A percentile compares a stretch with the other conserved stretches of the same genome.
Evolutionary conservation across 2,329 filamentous ascomycete genomes (phyloP).

Genomic region (Escovopsis sp.): DNA sequence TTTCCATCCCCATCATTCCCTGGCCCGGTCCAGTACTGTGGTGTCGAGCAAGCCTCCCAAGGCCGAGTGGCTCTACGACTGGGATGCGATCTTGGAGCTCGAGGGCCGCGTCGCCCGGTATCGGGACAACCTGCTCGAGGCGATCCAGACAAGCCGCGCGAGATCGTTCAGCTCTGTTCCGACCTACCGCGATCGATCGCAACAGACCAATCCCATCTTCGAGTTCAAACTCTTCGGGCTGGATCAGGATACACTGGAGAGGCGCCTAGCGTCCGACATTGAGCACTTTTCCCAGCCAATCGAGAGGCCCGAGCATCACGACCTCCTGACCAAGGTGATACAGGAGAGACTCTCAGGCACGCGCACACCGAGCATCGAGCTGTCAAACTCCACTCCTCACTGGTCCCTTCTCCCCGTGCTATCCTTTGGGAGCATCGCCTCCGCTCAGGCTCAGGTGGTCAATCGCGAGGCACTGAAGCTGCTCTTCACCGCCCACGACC

Average conservation of each 20-base stretch:
- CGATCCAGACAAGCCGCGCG: conserved; percentile 8
- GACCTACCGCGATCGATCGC: background rate
- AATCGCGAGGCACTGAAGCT: conserved; percentile 61
- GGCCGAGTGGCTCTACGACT: conserved; percentile 55
- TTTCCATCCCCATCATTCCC: conserved; percentile 56
- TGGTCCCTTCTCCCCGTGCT: conserved; percentile 49
- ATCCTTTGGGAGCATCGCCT: conserved; percentile 60
- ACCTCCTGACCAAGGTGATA: conserved; percentile 26
- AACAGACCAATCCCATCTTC: conserved; percentile 4
- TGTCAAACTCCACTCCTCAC: conserved; percentile 29
- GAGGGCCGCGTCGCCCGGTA: conserved; percentile 39
- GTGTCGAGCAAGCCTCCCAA: conserved; percentile 34
- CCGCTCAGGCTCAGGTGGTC: conserved; percentile 59
- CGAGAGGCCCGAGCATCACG: conserved; percentile 10
- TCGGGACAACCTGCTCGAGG: conserved; percentile 13
- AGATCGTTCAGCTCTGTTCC: background rate
- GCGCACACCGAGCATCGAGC: conserved; percentile 7
- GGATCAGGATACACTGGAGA: conserved; percentile 29
- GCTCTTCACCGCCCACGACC: conserved; percentile 57
- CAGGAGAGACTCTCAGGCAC: conserved; percentile 21
- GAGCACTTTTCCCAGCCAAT: conserved; percentile 22
- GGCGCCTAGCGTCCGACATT: conserved; percentile 35
- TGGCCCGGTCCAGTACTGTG: conserved; percentile 38
- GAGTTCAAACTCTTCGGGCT: conserved; percentile 25
- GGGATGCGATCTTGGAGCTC: conserved; percentile 51